Base-by-base conservation (phyloP, 805 yeast species). In the Zygosaccharomyces bailii region DNA sequence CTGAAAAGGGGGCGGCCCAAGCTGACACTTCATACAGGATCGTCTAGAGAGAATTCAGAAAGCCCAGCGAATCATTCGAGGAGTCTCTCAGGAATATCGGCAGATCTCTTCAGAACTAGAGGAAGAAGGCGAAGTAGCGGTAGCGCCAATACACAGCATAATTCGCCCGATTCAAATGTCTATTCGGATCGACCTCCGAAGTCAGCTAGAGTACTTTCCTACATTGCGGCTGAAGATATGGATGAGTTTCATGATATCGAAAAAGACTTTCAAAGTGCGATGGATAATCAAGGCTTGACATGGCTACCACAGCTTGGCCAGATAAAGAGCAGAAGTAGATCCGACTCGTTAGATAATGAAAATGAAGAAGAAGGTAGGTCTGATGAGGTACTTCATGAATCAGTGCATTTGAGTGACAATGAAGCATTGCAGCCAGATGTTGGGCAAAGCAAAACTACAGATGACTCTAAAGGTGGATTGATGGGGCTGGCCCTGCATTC, bases 231-330 rank as follows among this genome's bases (percentile, higher is more conserved):
- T 1, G 66, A 60, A 24, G 66, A 63, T 44, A 50, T 60, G 53
- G 60, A 60, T 38, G 68, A 63, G 25, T 63, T 59, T 45, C 52
- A 57, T 36, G 61, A 58, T 47, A 44, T 63, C 17, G 66, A 63
- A 39, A 59, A 60, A 25, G 66, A 54, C 14, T 61, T 63, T 34
- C 42, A 52, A 32, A 49, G 51, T 39, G 61, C 57, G 6, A 43
- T 55, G 25, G 56, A 51, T 34, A 59, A 52, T 5, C 56, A 52
- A 17, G 63, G 61, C n/a, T 44, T 52, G 18, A 42, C 59, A 2
- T 63, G 67, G 67, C 45, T 63, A 9, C 66, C 65, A 3, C 61
- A 54, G 32, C 23, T 54, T 14, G 33, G 40, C 19, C 37, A 34
- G n/a, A 24, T 39, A 7, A 42, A 36, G 66, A 54, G 32, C 63